A percentile compares a stretch with the other conserved stretches of the same genome.
Conservation (phyloP, 2,329 filamentous ascomycete species). For the Decorospora gaudefroyi region DNA sequence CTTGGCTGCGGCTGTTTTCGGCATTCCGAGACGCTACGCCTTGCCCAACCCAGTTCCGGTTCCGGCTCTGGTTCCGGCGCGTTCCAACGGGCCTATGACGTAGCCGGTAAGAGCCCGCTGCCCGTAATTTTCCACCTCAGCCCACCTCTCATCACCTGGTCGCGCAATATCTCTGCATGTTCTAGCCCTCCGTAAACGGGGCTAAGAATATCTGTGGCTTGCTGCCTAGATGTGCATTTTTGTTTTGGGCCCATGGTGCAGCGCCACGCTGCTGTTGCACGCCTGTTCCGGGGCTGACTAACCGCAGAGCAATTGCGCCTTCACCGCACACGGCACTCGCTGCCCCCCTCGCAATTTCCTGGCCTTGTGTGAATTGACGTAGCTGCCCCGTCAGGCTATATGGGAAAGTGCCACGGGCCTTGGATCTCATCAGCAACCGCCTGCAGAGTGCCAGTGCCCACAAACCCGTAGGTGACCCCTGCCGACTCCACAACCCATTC, state of each 20-base stretch:
- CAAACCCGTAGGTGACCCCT: constrained; percentile 17
- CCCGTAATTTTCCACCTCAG: constrained; percentile 3
- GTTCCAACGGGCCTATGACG: constrained; percentile 20
- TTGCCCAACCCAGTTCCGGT: constrained; percentile 13
- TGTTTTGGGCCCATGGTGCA: constrained; percentile 12
- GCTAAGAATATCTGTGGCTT: not conserved
- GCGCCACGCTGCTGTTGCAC: no score
- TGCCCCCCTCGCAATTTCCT: constrained; percentile 7
- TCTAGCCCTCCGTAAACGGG: constrained; percentile 12
- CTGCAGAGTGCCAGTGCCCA: constrained; percentile 9
- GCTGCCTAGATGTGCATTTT: constrained; percentile 8
- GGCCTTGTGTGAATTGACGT: constrained; percentile 6
- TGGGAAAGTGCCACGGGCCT: constrained; percentile 22
- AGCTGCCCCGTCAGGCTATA: constrained; percentile 25
- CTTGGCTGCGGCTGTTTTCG: constrained; percentile 14
- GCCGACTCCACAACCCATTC: constrained; percentile 31
- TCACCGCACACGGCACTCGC: constrained; percentile 5
- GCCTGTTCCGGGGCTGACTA: constrained; percentile 10
- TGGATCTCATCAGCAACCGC: constrained; percentile 22
- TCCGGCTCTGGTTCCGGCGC: constrained; percentile 22
- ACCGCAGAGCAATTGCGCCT: constrained; percentile 9
- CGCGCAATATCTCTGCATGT: constrained; percentile 9
- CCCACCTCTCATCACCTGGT: constrained; percentile 9
- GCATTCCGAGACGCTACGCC: constrained; percentile 10
- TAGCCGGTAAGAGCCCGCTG: constrained; percentile 15